Base-by-base conservation (phyloP, 1,139 yeast genomes). In the Candida sp. region DNA sequence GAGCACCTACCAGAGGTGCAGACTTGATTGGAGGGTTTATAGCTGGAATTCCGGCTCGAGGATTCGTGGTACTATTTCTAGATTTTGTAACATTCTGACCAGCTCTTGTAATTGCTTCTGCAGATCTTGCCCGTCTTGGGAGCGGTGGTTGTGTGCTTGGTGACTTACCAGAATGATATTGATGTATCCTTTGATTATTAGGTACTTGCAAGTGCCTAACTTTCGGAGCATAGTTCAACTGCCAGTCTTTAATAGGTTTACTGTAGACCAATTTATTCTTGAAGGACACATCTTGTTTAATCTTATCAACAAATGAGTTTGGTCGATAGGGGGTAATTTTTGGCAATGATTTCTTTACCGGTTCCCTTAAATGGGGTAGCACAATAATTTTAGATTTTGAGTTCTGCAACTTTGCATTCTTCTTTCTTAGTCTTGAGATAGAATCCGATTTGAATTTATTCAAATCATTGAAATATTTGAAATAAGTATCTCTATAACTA, bases 371-470 rank as follows among this genome's bases (percentile, higher is more conserved):
- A 12, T 30, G 5, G 6, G 33, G 33, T 5, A 30, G 19, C 33
- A 30, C 33, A 12, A 30, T 12, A 12, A 30, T 30, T 30, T 30
- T 30, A 5, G 33, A 30, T 30, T 30, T 30, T 30, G 33, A 30
- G 52, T 30, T 30, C 47, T 70, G 62, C 19, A 77, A 54, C 45
- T 63, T 62, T 46, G 70, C 68, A 47, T 75, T 75, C 49, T 75
- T 65, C 38, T 63, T 56, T 46, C 84, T 63, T 37, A 79, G 60
- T 43, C 80, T 62, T 43, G 69, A 73, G 1, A 82, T 73, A 12
- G 81, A 76, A 48, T 74, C 70, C 42, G 74, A 74, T 43, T 80
- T 66, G 51, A 78, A 77, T 42, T 57, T 55, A 22, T 70, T 70
- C 30, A 75, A 63, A 41, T 81, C 84, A 22, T 63, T 54, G 19